Conservation (phyloP, 2,329 filamentous ascomycete genomes). For the Bisporella sp. region DNA sequence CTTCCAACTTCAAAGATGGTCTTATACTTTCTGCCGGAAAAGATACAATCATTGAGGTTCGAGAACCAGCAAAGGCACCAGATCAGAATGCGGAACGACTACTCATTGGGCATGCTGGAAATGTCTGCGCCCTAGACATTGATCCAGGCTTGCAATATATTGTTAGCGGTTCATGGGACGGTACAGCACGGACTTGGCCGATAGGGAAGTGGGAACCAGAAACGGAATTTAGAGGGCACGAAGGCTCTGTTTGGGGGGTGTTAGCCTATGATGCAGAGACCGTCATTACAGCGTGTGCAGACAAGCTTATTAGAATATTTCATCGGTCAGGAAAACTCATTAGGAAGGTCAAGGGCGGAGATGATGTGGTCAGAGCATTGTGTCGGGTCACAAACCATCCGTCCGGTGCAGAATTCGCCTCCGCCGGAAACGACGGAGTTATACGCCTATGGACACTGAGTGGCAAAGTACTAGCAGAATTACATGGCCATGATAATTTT, state of each 20-base stretch:
- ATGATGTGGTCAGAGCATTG: constrained; percentile 82
- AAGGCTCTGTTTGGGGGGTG: constrained; percentile 85
- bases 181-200: constrained; percentile 78
- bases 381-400: constrained; percentile 70
- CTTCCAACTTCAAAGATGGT: constrained; percentile 60
- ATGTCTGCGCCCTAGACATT: constrained; percentile 81
- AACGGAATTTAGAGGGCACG: constrained; percentile 66
- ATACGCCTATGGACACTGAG: constrained; percentile 82
- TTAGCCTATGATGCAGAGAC: constrained; percentile 73
- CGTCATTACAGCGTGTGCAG: constrained; percentile 86
- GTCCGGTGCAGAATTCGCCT: constrained; percentile 86
- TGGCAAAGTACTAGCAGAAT: constrained; percentile 67
- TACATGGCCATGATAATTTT: constrained; percentile 88
- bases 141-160: constrained; percentile 65
- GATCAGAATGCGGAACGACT: constrained; percentile 78
- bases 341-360: constrained; percentile 60
- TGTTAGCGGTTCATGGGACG: constrained; percentile 92
- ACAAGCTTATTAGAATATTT: constrained; percentile 83
- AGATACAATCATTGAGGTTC: constrained; percentile 88
- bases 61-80: constrained; percentile 58
- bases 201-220: constrained; percentile 80
- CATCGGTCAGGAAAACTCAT: constrained; percentile 57
- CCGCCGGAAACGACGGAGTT: constrained; percentile 85
- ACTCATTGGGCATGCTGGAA: constrained; percentile 77
- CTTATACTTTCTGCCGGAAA: constrained; percentile 83